phyloP scores from a whole-genome alignment of 2,329 filamentous ascomycete genomes.

The Clonostachys rhizophaga region DNA sequence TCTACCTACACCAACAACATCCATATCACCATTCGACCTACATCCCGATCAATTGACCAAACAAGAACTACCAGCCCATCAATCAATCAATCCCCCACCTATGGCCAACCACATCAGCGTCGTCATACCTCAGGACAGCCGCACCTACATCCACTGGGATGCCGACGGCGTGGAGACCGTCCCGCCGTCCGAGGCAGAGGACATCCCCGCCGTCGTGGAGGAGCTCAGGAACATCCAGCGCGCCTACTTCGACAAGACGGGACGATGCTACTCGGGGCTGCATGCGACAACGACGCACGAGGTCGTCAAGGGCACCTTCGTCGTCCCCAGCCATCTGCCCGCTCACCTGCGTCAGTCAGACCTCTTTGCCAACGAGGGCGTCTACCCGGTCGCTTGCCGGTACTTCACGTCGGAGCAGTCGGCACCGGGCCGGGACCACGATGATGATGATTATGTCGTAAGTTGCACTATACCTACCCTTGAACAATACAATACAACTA shows the following conservation, averaged over 20 bases:
- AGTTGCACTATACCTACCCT: not conserved
- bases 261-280: conserved; percentile 19
- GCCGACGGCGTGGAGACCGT: not conserved
- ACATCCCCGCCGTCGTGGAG: not conserved
- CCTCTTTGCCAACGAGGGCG: conserved; percentile 24
- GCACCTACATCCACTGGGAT: conserved; percentile 2
- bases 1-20: too few species aligned
- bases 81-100: too few species aligned
- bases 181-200: not conserved
- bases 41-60: too few species aligned
- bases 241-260: conserved; percentile 1
- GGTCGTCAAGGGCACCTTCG: conserved; percentile 39
- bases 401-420: conserved; percentile 1
- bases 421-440: not conserved
- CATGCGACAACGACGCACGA: conserved; percentile 38
- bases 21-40: too few species aligned
- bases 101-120: too few species aligned
- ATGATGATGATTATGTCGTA: not conserved
- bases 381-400: not conserved
- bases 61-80: too few species aligned
- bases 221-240: conserved; percentile 2
- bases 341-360: conserved; percentile 34
- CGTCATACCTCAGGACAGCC: too few species aligned
- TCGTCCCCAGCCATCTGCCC: conserved; percentile 32
- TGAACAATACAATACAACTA: not conserved